Evolutionary conservation across 2,329 filamentous ascomycete species (phyloP).

Genomic region (Monilinia polystroma): DNA sequence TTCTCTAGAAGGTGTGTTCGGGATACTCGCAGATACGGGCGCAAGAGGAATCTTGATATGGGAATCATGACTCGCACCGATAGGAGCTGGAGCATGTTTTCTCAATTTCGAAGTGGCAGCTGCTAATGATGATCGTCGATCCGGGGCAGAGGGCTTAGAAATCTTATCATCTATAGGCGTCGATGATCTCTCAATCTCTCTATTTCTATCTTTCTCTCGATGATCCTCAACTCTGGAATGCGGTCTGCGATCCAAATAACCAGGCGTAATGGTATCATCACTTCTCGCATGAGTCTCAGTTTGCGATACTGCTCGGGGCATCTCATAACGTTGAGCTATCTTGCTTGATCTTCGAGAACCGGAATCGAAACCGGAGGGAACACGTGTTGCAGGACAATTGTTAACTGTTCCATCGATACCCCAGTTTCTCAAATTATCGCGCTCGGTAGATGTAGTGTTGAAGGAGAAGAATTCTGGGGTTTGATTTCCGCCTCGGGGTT

Average conservation of each 20-base stretch:
- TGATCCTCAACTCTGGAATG: slow-evolving; percentile 17
- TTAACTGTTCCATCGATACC: slow-evolving; percentile 35
- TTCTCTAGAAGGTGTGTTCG: neutral
- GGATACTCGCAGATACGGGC: neutral
- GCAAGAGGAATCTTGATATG: slow-evolving; percentile 6
- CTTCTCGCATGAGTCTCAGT: slow-evolving; percentile 27
- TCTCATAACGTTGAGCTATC: slow-evolving; percentile 26
- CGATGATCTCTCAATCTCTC: slow-evolving; percentile 20
- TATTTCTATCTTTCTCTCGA: neutral
- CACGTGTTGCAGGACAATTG: slow-evolving; percentile 26
- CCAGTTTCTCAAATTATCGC: slow-evolving; percentile 29
- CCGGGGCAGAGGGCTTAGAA: slow-evolving; percentile 29
- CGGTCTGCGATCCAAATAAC: neutral
- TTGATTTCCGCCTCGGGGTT: slow-evolving; percentile 25
- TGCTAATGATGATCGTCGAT: slow-evolving; percentile 37
- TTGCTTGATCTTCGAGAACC: neutral
- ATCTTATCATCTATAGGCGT: slow-evolving; percentile 23
- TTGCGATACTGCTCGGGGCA: slow-evolving; percentile 26
- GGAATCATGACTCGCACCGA: neutral
- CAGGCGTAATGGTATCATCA: slow-evolving; percentile 28
- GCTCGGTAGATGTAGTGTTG: slow-evolving; percentile 16
- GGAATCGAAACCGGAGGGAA: slow-evolving; percentile 26
- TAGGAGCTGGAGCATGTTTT: slow-evolving; percentile 19
- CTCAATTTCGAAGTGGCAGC: slow-evolving; percentile 31
- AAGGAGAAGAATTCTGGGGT: slow-evolving; percentile 36